Evolutionary conservation across 2,329 filamentous ascomycete genomes (phyloP).

Genomic region (Parastagonospora avenae): DNA sequence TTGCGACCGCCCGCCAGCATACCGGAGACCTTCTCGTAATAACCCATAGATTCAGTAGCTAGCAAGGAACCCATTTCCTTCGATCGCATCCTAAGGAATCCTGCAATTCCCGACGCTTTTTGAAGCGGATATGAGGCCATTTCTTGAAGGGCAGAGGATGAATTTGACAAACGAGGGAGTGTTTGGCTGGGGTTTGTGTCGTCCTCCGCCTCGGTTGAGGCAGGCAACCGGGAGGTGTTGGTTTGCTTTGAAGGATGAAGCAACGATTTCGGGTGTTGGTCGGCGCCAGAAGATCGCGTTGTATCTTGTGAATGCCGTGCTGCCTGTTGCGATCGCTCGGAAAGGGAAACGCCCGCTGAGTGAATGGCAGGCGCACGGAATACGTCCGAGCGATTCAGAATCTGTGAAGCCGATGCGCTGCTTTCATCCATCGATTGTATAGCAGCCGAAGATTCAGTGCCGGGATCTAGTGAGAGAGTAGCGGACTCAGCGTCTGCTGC

Average conservation of each 20-base stretch:
- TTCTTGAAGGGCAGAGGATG: constrained; percentile 62
- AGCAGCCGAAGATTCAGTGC: constrained; percentile 72
- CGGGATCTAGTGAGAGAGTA: constrained; percentile 73
- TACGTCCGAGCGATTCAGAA: constrained; percentile 83
- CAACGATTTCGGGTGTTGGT: constrained; percentile 20
- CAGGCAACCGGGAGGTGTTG: constrained; percentile 14
- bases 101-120: constrained; percentile 80
- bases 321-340: constrained; percentile 28
- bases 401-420: constrained; percentile 86
- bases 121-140: constrained; percentile 79
- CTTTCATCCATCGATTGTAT: constrained; percentile 68
- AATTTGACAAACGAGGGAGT: constrained; percentile 43
- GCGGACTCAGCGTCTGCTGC: constrained; percentile 74
- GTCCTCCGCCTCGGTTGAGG: constrained; percentile 28
- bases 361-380: constrained; percentile 78
- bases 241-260: constrained; percentile 14
- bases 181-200: constrained; percentile 33
- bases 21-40: constrained; percentile 93
- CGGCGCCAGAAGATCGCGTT: constrained; percentile 38
- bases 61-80: constrained; percentile 81
- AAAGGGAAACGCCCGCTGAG: constrained; percentile 21
- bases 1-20: constrained; percentile 94
- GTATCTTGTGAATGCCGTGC: constrained; percentile 45
- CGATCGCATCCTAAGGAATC: constrained; percentile 78
- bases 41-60: constrained; percentile 91